Base-by-base conservation (phyloP, 768 basidiomycete genomes). In the Boletus sensibilis region DNA sequence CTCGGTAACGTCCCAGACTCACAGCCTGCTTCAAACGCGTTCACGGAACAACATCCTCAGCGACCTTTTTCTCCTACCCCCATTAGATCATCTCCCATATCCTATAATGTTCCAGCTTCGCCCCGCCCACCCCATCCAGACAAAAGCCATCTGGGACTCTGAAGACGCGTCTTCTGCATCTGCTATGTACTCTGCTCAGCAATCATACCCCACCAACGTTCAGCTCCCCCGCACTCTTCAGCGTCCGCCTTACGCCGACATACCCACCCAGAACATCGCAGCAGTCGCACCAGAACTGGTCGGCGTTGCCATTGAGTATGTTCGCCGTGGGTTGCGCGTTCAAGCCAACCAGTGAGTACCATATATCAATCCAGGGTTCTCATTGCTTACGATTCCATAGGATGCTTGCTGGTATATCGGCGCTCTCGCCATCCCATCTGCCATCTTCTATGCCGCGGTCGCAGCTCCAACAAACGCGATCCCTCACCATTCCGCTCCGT, bases 141-240 rank as follows among this genome's bases (percentile, higher is more conserved):
- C 70, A 54, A 72, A 72, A 72, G 70, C 72, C 56, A 58, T 72
- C 60, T 72, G 70, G 70, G 70, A 72, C 34, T 71, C 70, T 44
- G 70, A 72, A 43, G 72, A 70, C 64, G 40, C 53, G 11, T 51
- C 69, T 21, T 56, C 61, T 50, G 58, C 45, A 45, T 58, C 71
- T 3, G 50, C 70, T 14, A 68, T 70, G 64, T 62, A 64, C 67
- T 47, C 71, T 58, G 31, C 68, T 63, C 60, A 76, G 59, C 69
- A 64, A 12, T 61, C 63, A 5, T 64, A 52, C 51, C 70, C 65
- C 42, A 58, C 62, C 50, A 74, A 68, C 61, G 78, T 90, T 12
- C 85, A 89, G 62, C 82, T 92, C 23, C 90, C 88, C n/a, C 82
- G 88, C 53, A 82, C 76, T 39, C 84, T 92, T 48, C 75, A 80